Conservation (phyloP, 352 stramenopile genomes). For the Phytopythium vexans region DNA sequence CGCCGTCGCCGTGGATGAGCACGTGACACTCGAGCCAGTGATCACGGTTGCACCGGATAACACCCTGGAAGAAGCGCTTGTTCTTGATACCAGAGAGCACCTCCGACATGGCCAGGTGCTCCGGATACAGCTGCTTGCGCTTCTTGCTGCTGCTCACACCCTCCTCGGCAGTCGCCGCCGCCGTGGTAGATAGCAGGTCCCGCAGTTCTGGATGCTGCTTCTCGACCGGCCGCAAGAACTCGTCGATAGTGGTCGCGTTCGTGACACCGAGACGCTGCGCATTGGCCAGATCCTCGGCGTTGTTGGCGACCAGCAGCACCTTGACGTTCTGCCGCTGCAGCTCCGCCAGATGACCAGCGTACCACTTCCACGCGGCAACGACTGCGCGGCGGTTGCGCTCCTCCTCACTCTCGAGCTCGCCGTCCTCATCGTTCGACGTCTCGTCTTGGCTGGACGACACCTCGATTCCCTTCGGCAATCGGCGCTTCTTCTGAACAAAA, state of each 20-base stretch:
- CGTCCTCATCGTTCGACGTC: constrained; percentile 31
- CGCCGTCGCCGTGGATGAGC: constrained; percentile 65
- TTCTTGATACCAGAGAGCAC: constrained; percentile 85
- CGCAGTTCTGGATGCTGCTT: constrained; percentile 46
- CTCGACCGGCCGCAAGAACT: constrained; percentile 57
- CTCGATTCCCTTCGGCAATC: constrained; percentile 20
- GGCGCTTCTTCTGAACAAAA: constrained; percentile 60
- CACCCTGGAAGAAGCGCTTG: constrained; percentile 87
- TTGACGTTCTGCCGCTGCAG: constrained; percentile 43
- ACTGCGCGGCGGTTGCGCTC: constrained; percentile 89
- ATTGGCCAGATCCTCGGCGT: constrained; percentile 46
- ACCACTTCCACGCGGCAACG: constrained; percentile 77
- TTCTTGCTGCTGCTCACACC: constrained; percentile 40
- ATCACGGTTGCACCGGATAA: constrained; percentile 84
- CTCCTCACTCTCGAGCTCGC: constrained; percentile 50
- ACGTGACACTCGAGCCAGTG: constrained; percentile 82
- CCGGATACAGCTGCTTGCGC: constrained; percentile 64
- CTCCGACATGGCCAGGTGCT: constrained; percentile 74
- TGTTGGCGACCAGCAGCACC: constrained; percentile 66
- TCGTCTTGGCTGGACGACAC: constrained; percentile 14
- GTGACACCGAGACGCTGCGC: constrained; percentile 45
- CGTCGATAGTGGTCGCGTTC: constrained; percentile 49
- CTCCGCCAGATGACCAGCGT: constrained; percentile 50
- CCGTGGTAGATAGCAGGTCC: constrained; percentile 45
- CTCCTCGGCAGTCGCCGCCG: constrained; percentile 12